Evolutionary conservation across 805 yeast genomes (phyloP).

Genomic region (Ogataea henricii): DNA sequence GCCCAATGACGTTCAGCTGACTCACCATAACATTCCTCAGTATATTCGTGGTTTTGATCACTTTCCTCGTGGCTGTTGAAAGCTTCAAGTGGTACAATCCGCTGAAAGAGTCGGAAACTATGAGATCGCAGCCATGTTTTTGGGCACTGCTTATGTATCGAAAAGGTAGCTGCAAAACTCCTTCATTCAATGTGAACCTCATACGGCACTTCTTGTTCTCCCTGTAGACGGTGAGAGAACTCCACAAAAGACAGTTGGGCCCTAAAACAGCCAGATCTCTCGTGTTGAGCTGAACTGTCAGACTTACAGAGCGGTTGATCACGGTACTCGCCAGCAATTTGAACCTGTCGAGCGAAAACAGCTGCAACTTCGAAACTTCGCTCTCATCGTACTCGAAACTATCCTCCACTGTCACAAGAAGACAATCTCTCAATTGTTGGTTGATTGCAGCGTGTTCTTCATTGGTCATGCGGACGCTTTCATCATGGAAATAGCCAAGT

Average conservation of each 20-base stretch:
- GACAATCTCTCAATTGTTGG: slow-evolving; percentile 8
- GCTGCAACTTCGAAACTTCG: background rate
- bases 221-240: background rate
- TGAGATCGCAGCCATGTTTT: background rate
- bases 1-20: background rate
- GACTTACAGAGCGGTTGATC: slow-evolving; percentile 8
- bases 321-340: slow-evolving; percentile 16
- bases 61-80: slow-evolving; percentile 2
- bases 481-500: slow-evolving; percentile 9
- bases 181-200: background rate
- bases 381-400: slow-evolving; percentile 2
- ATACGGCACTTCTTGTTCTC: background rate
- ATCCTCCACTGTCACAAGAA: slow-evolving; percentile 18
- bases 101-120: slow-evolving; percentile 21
- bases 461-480: slow-evolving; percentile 9
- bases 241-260: slow-evolving; percentile 4
- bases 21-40: slow-evolving; percentile 5
- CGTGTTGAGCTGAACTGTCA: background rate
- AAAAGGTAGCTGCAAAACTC: background rate
- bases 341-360: slow-evolving; percentile 6
- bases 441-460: slow-evolving; percentile 6
- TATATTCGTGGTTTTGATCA: background rate
- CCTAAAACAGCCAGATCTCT: slow-evolving; percentile 1
- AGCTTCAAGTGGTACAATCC: slow-evolving; percentile 18
- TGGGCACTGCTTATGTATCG: background rate